Evolutionary conservation across 169 alveolate species (phyloP), one percentile per base, ranked within the genome.

Genomic region (Plasmodium falciparum): DNA sequence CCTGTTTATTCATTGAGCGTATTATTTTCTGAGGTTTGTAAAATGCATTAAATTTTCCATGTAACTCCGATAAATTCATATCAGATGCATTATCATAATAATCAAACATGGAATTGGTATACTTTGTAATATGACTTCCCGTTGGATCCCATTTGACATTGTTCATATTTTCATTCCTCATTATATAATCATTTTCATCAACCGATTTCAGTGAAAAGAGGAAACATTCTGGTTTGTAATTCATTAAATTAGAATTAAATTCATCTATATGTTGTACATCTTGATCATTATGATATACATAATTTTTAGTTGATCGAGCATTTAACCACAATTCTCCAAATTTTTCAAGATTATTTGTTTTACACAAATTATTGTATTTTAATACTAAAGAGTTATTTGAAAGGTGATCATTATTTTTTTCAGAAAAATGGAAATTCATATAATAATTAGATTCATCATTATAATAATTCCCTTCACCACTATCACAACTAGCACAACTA

Each of bases 401-500:
- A 17, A 39, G 43, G 29, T 43, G 22, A 49, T 12, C 62, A 45
- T 61, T 67, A 45, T 83, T 54, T 33, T 69, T 83, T 26, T 69
- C 91, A 26, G 74, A 50, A 24, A 83, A 69, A n/a, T 83, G 39
- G 33, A 43, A 52, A 69, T 83, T 69, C 85, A 59, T 83, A 26
- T 56, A 69, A 66, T 65, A 78, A 20, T 74, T 74, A 33, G 74
- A 74, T 66, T 74, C 88, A 45, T 74, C 88, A 65, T 76, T 76
- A 70, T 56, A 58, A 76, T 49, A 58, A 59, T 83, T 69, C 17
- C 26, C 72, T 12, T 73, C 70, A 39, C 70, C 91, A 29, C 83
- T 83, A 39, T 83, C 91, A 47, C 74, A 83, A 69, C 72, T 83
- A 45, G 33, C 85, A 45, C 47, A 83, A 83, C 91, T 83, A 59